These are phyloP conservation scores for Monosporascus sp. DNA, from an alignment of 2,329 filamentous ascomycete species.

Conservation along the genomic window DNA sequence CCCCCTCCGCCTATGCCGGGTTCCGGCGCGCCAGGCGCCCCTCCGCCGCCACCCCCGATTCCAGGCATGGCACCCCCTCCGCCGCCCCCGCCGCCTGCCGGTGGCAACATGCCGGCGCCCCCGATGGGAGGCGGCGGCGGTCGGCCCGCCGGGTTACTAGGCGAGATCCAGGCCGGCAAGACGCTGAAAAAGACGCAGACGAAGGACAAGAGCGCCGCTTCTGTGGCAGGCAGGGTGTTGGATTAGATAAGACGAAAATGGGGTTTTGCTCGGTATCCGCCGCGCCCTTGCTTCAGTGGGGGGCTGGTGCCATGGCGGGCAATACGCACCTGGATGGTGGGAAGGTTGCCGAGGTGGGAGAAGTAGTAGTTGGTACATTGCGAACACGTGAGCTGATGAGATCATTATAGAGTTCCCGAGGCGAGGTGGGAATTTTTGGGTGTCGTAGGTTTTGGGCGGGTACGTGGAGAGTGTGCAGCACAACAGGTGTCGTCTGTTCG, in stretches of 20 bases:
- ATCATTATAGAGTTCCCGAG: too few species aligned
- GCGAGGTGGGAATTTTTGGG: too few species aligned
- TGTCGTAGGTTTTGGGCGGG: too few species aligned
- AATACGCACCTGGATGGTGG: too few species aligned
- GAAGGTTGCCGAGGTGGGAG: too few species aligned
- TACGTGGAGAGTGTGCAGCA: too few species aligned
- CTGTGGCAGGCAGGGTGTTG: conserved; percentile 71
- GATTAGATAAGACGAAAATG: conserved; percentile 28
- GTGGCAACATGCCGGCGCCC: conserved; percentile 39
- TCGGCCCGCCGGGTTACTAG: conserved; percentile 61
- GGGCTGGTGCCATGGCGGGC: not conserved
- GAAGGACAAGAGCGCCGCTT: conserved; percentile 72
- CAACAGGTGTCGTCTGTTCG: too few species aligned
- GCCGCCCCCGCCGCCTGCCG: conserved; percentile 39
- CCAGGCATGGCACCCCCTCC: conserved; percentile 35
- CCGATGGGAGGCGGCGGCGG: conserved; percentile 38
- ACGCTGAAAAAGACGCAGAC: conserved; percentile 82
- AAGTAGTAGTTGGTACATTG: too few species aligned
- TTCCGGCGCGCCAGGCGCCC: conserved; percentile 30
- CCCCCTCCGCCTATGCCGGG: conserved; percentile 33
- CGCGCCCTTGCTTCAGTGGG: not conserved
- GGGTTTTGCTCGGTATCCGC: not conserved
- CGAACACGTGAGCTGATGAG: too few species aligned
- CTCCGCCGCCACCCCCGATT: conserved; percentile 37
- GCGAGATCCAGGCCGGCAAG: conserved; percentile 76